Percentiles rank a stretch among this genome's conserved stretches.
Conservation (phyloP, 768 basidiomycete species). For the Trametes cinnabarina region DNA sequence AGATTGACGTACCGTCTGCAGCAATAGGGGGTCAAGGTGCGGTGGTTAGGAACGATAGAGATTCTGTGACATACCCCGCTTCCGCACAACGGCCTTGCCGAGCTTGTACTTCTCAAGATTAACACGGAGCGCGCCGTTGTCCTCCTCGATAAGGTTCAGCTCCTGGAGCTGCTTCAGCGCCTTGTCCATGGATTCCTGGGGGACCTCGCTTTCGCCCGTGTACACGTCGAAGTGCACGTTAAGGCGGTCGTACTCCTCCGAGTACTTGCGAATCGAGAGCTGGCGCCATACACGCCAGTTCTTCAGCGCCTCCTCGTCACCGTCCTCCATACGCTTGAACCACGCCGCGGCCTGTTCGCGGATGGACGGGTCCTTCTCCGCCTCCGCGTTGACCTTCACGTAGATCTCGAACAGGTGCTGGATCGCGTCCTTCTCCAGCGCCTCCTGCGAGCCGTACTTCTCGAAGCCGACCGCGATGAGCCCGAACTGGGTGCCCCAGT, state of each 20-base stretch:
- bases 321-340: slow-evolving; percentile 96
- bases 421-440: slow-evolving; percentile 84
- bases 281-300: slow-evolving; percentile 95
- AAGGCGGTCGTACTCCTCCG: slow-evolving; percentile 80
- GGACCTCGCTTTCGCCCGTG: slow-evolving; percentile 84
- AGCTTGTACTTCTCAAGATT: slow-evolving; percentile 90
- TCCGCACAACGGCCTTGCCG: slow-evolving; percentile 86
- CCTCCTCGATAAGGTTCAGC: slow-evolving; percentile 72
- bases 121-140: slow-evolving; percentile 80
- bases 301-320: slow-evolving; percentile 76
- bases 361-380: slow-evolving; percentile 65
- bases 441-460: slow-evolving; percentile 84
- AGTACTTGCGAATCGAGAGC: slow-evolving; percentile 86
- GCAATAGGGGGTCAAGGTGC: too few relatives aligned
- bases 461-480: slow-evolving; percentile 89
- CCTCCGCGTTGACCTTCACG: slow-evolving; percentile 89
- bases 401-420: slow-evolving; percentile 94
- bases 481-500: slow-evolving; percentile 98
- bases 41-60: too few relatives aligned
- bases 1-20: slow-evolving; percentile 93
- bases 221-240: slow-evolving; percentile 93
- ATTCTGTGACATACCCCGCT: slow-evolving; percentile 67
- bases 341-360: slow-evolving; percentile 76
- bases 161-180: slow-evolving; percentile 67
- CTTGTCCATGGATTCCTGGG: slow-evolving; percentile 68